These are phyloP conservation scores for Hanseniaspora hatyaiensis DNA, from an alignment of 805 yeast genomes.

Conservation along the genomic window DNA sequence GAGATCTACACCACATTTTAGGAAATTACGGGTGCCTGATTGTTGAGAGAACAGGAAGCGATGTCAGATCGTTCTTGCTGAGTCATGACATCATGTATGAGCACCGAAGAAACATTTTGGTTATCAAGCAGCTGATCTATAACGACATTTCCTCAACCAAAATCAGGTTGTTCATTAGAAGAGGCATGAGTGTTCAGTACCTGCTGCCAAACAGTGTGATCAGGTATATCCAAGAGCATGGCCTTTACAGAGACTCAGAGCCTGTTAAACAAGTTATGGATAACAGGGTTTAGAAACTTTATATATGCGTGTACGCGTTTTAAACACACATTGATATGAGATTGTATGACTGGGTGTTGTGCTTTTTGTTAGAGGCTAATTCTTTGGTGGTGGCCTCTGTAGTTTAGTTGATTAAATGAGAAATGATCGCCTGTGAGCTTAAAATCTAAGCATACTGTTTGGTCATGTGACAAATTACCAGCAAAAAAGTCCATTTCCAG, in stretches of 20 bases:
- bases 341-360: no score
- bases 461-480: no score
- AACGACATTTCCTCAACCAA: constrained; percentile 94
- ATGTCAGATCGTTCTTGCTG: constrained; percentile 80
- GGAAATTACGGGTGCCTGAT: constrained; percentile 94
- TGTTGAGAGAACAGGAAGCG: constrained; percentile 93
- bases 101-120: constrained; percentile 83
- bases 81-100: constrained; percentile 97
- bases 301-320: not conserved
- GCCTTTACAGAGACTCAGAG: constrained; percentile 70
- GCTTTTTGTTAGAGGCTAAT: no score
- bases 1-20: constrained; percentile 83
- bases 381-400: no score
- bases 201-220: constrained; percentile 87
- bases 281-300: constrained; percentile 28
- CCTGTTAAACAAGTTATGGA: constrained; percentile 81
- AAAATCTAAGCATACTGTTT: no score
- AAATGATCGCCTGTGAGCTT: no score
- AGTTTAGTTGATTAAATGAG: no score
- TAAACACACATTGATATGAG: no score
- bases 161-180: constrained; percentile 77
- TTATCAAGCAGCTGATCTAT: constrained; percentile 89
- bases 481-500: no score
- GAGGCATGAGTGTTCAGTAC: constrained; percentile 96
- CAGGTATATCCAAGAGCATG: constrained; percentile 86